phyloP scores from a whole-genome alignment of 2,329 filamentous ascomycete genomes.

The Penicillium sp. region DNA sequence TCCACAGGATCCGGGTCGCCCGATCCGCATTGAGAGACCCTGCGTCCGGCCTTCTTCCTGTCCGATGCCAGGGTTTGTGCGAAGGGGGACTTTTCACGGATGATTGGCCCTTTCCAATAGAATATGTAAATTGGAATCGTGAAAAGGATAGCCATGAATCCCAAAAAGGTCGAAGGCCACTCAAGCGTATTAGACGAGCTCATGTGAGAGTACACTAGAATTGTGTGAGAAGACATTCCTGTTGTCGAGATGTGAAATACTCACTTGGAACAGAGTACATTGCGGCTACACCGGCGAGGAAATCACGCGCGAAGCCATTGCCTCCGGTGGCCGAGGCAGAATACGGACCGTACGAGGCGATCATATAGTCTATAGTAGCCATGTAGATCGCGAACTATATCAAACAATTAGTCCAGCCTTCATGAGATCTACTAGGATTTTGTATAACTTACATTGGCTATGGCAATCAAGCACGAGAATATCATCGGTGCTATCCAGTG shows the following conservation, averaged over 20 bases:
- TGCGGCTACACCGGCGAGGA: conserved; percentile 65
- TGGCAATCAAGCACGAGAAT: conserved; percentile 62
- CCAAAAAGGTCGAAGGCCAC: conserved; percentile 64
- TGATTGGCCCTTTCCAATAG: conserved; percentile 64
- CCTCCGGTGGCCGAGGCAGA: conserved; percentile 68
- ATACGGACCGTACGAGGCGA: conserved; percentile 67
- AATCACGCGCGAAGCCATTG: conserved; percentile 67
- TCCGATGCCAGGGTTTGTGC: conserved; percentile 63
- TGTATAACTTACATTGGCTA: conserved; percentile 59
- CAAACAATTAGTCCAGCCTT: background rate
- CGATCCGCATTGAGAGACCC: conserved; percentile 30
- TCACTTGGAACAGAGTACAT: conserved; percentile 60
- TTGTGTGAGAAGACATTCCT: background rate
- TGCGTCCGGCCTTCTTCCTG: conserved; percentile 33
- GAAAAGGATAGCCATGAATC: conserved; percentile 63
- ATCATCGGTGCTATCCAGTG: conserved; percentile 67
- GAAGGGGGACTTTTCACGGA: conserved; percentile 65
- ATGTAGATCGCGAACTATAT: conserved; percentile 58
- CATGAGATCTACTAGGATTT: too few relatives aligned
- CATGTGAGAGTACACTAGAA: conserved; percentile 53
- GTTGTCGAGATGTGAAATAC: conserved; percentile 13
- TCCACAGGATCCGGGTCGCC: conserved; percentile 30
- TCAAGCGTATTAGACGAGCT: conserved; percentile 56
- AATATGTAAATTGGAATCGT: conserved; percentile 68
- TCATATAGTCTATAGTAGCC: conserved; percentile 70